Evolutionary conservation across 352 stramenopile species (phyloP), one percentile per base, ranked within the genome.

Genomic region (Plasmopara halstedii): DNA sequence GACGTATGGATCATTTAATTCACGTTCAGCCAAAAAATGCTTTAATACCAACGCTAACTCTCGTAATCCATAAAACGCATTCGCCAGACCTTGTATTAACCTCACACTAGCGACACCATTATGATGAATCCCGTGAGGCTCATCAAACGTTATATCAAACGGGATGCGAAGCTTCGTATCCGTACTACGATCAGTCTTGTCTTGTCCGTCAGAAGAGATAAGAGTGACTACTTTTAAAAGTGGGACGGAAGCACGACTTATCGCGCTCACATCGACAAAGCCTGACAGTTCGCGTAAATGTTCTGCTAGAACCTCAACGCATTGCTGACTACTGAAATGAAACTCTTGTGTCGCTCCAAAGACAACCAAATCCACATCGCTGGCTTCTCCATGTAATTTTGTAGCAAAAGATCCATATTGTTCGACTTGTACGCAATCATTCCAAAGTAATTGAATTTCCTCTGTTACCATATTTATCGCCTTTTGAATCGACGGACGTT

Each of bases 1-100:
- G 14, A 88, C 62, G 47, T 92, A 96, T 7, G 86, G 83, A 43
- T 97, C 85, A 44, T 96, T 96, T 7, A 95, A 49, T 4, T 73
- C 70, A 20, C 86, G 73, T 26, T 86, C 83, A n/a, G 75, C 82
- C 6, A 97, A 54, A 42, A 96, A 94, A 42, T 92, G 71, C 58
- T 97, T 97, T 17, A 97, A 58, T 7, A 96, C 82, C 19, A 96
- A 63, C 0, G 80, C 84, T 13, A 97, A 44, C 40, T 94, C 83
- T 0, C 74, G 65, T 18, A 97, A 49, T 0, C 82, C 83, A 33
- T 87, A 86, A 14, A 95, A 88, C 14, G 76, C 67, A 5, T 56
- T 55, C 6, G 65, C 64, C 19, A 96, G 58, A 10, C 66, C 69
- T 40, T 75, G 63, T 5, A 94, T 63, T 6, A 96, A 50, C 6